Percentiles rank a stretch among this genome's conserved stretches.
Conservation (phyloP, 805 yeast species). For the Teunomyces tritomae region DNA sequence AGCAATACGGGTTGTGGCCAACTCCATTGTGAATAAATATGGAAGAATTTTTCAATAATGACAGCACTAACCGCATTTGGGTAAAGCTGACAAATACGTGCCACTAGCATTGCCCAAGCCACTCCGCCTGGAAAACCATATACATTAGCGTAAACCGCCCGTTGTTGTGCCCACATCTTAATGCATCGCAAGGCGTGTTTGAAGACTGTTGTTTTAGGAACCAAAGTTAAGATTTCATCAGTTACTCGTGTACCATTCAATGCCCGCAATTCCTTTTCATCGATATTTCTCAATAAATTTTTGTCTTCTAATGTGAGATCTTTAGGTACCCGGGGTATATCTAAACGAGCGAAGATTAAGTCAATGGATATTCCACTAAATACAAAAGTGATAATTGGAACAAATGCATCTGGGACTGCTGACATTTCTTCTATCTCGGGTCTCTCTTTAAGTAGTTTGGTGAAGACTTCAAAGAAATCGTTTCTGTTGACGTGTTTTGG, state of each 20-base stretch:
- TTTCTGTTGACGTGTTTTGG: conserved; percentile 93
- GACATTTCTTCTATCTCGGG: conserved; percentile 88
- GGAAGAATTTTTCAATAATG: conserved; percentile 85
- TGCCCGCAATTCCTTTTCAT: conserved; percentile 86
- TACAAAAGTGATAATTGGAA: conserved; percentile 91
- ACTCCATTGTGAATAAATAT: conserved; percentile 83
- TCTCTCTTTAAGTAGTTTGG: conserved; percentile 61
- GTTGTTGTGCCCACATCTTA: conserved; percentile 93
- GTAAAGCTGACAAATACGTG: conserved; percentile 91
- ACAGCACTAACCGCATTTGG: conserved; percentile 95
- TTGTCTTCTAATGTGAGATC: conserved; percentile 79
- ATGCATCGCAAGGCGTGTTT: conserved; percentile 90
- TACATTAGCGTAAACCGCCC: conserved; percentile 92
- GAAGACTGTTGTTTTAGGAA: conserved; percentile 90
- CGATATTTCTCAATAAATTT: conserved; percentile 78
- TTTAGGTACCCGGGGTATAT: conserved; percentile 78
- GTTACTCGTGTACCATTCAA: conserved; percentile 96
- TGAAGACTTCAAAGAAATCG: conserved; percentile 84
- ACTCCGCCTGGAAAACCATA: conserved; percentile 99
- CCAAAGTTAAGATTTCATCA: conserved; percentile 84
- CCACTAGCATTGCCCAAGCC: conserved; percentile 99
- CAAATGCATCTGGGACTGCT: conserved; percentile 94
- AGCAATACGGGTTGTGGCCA: conserved; percentile 98
- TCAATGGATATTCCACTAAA: conserved; percentile 92
- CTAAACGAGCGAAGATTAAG: conserved; percentile 78